These are phyloP conservation scores for Aspergillus thermomutatus DNA, from an alignment of 2,329 filamentous ascomycete species.

Conservation along the genomic window DNA sequence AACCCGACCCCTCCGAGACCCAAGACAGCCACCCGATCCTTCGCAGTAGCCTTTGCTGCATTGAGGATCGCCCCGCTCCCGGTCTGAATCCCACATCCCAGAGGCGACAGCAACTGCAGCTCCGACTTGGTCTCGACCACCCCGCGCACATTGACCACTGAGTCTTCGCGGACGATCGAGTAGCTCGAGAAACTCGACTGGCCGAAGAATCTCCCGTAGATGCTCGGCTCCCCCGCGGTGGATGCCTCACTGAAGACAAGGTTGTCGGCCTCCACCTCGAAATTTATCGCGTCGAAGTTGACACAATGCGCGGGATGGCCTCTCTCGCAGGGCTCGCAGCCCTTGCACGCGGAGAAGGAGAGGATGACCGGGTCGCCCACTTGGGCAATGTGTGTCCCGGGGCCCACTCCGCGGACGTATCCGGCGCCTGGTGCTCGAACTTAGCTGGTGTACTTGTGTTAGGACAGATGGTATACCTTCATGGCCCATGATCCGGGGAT, in stretches of 20 bases:
- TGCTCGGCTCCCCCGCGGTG: constrained; percentile 18
- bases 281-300: constrained; percentile 48
- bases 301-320: constrained; percentile 49
- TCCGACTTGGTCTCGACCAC: constrained; percentile 29
- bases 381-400: constrained; percentile 39
- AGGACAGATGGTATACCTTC: constrained; percentile 40
- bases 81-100: constrained; percentile 48
- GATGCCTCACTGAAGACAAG: constrained; percentile 3
- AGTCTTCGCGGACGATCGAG: constrained; percentile 39
- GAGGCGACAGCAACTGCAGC: constrained; percentile 42
- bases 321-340: constrained; percentile 48
- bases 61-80: constrained; percentile 43
- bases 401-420: constrained; percentile 46
- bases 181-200: constrained; percentile 45
- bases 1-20: constrained; percentile 49
- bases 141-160: constrained; percentile 41
- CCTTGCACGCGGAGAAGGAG: constrained; percentile 47
- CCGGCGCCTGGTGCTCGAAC: constrained; percentile 31
- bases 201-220: constrained; percentile 47
- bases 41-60: constrained; percentile 32
- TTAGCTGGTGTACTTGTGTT: constrained; percentile 3
- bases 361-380: constrained; percentile 48
- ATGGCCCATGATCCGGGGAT: constrained; percentile 52
- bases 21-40: constrained; percentile 41
- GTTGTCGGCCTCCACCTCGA: constrained; percentile 18